phyloP scores from a whole-genome alignment of 2,329 filamentous ascomycete genomes.

The Penicillium sp. region DNA sequence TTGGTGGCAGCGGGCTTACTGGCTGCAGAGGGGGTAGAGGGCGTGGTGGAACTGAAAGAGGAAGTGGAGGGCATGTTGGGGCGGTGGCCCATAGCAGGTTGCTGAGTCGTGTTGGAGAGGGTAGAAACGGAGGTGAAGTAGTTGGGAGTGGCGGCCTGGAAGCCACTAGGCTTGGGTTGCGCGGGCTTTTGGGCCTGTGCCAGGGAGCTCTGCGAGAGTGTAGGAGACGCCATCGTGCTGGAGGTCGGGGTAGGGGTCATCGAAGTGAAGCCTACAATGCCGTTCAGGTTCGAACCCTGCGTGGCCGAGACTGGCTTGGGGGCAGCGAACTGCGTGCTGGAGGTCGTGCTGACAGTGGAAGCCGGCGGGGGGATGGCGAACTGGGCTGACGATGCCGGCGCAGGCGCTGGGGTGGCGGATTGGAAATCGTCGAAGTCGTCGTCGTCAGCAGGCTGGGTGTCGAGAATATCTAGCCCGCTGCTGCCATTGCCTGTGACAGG shows the following conservation, averaged over 20 bases:
- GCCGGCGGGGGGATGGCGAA: constrained; percentile 40
- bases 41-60: too few species aligned
- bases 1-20: constrained; percentile 45
- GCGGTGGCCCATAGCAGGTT: too few species aligned
- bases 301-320: constrained; percentile 78
- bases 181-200: too few species aligned
- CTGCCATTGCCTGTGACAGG: too few species aligned
- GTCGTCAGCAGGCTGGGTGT: constrained; percentile 51
- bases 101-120: too few species aligned
- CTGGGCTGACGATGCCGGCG: constrained; percentile 27
- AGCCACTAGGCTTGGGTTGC: too few species aligned
- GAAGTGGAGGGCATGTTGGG: too few species aligned
- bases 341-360: constrained; percentile 41
- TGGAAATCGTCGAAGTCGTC: constrained; percentile 98
- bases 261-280: constrained; percentile 72
- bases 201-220: constrained; percentile 48
- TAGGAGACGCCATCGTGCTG: constrained; percentile 47
- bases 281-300: constrained; percentile 69
- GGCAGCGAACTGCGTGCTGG: constrained; percentile 62
- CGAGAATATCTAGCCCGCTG: constrained; percentile 43
- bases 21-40: too few species aligned
- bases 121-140: constrained; percentile 96
- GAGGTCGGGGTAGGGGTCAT: constrained; percentile 61
- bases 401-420: constrained; percentile 57
- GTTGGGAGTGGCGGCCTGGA: constrained; percentile 74